A percentile compares a stretch with the other conserved stretches of the same genome.
Evolutionary conservation across 1,284 basidiomycete species (phyloP).

Genomic region (Lentinula novae-zelandiae): DNA sequence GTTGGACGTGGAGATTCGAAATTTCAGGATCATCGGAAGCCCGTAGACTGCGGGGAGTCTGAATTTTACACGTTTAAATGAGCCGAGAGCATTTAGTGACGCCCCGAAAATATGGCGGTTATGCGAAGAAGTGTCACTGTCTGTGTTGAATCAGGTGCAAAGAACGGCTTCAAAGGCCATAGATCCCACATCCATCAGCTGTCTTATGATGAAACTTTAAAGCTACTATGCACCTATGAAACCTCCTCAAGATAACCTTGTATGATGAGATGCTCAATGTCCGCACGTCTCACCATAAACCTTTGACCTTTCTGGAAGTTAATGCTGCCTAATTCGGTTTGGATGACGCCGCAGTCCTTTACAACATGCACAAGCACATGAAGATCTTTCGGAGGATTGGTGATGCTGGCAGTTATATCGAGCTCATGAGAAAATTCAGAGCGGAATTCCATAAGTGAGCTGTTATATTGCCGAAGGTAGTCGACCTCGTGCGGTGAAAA

Average conservation of each 20-base stretch:
- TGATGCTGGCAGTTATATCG: conserved; percentile 79
- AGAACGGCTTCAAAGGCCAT: neutral
- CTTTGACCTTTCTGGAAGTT: conserved; percentile 88
- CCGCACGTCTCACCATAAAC: conserved; percentile 80
- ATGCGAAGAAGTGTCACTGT: neutral
- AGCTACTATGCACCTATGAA: conserved; percentile 19
- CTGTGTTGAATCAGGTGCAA: neutral
- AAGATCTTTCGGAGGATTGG: conserved; percentile 76
- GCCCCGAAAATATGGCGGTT: neutral
- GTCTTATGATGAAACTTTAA: neutral
- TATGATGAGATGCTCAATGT: conserved; percentile 90
- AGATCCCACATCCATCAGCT: neutral
- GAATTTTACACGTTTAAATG: neutral
- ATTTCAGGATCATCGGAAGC: neutral
- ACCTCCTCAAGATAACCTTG: conserved; percentile 87
- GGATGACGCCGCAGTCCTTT: conserved; percentile 84
- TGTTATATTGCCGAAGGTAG: conserved; percentile 82
- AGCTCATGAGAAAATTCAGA: conserved; percentile 83
- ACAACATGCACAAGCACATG: conserved; percentile 78
- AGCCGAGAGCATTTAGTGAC: no score
- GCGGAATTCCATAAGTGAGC: conserved; percentile 80
- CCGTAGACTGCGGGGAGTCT: neutral
- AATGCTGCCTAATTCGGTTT: conserved; percentile 84
- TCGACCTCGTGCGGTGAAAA: conserved; percentile 90
- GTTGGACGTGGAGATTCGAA: neutral